Percentiles rank a stretch among this genome's conserved stretches.
phyloP scores from a whole-genome alignment of 805 yeast species.

The Saturnispora sanitii region DNA sequence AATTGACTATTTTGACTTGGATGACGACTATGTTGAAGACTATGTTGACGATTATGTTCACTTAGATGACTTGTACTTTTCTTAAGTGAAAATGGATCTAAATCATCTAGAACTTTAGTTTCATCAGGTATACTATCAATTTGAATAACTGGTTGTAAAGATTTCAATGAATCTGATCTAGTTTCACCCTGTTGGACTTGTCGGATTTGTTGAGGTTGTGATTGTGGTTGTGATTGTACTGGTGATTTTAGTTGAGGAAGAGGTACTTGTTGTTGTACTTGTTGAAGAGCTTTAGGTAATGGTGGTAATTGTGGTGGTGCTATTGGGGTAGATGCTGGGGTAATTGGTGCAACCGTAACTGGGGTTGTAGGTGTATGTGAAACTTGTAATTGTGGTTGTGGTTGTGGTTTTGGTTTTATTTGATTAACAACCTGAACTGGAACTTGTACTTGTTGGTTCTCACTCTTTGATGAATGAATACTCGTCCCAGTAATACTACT shows the following conservation, averaged over 20 bases:
- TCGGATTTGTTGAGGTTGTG: neutral
- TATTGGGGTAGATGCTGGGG: neutral
- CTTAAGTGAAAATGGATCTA: conserved; percentile 5
- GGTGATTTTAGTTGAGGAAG: neutral
- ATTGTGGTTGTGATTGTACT: neutral
- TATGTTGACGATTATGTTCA: no score
- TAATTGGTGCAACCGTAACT: neutral
- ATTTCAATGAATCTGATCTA: neutral
- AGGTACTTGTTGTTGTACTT: neutral
- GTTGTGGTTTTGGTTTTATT: neutral
- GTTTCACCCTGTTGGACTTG: no score
- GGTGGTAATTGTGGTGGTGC: neutral
- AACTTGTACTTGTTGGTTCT: neutral
- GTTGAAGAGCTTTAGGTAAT: neutral
- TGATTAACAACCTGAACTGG: neutral
- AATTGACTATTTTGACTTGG: no score
- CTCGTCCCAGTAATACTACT: no score
- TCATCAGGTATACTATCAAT: neutral
- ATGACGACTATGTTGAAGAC: no score
- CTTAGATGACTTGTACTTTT: no score
- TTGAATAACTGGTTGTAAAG: neutral
- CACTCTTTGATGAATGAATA: no score
- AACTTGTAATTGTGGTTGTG: no score
- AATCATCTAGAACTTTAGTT: neutral
- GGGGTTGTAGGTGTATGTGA: neutral